These are phyloP conservation scores for Hypoxylon rickii DNA, from an alignment of 495 filamentous ascomycete genomes.

Conservation along the genomic window DNA sequence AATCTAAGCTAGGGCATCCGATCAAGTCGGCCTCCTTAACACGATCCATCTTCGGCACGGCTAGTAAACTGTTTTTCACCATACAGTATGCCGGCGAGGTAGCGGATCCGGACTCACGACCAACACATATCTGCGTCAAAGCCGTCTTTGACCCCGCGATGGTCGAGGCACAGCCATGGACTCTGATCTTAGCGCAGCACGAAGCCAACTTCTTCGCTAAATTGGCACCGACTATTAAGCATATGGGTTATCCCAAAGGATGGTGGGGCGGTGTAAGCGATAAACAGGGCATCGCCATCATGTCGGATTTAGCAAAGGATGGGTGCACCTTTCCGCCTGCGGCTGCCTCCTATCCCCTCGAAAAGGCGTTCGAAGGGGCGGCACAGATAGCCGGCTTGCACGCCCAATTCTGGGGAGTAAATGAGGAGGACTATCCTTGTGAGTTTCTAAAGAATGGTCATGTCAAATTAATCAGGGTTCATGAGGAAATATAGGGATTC, in stretches of 20 bases:
- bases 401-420: slow-evolving; percentile 43
- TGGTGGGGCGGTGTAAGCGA: slow-evolving; percentile 39
- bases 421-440: slow-evolving; percentile 36
- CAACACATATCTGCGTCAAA: slow-evolving; percentile 40
- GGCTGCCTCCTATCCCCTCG: slow-evolving; percentile 36
- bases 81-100: slow-evolving; percentile 35
- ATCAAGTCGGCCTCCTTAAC: slow-evolving; percentile 39
- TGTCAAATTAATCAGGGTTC: too few species aligned
- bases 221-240: slow-evolving; percentile 35
- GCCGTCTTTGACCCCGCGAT: slow-evolving; percentile 42
- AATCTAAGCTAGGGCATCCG: slow-evolving; percentile 36
- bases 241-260: slow-evolving; percentile 40
- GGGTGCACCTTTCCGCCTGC: slow-evolving; percentile 39
- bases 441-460: slow-evolving; percentile 13
- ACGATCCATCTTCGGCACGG: slow-evolving; percentile 36
- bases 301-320: slow-evolving; percentile 38
- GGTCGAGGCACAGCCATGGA: slow-evolving; percentile 39
- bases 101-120: slow-evolving; percentile 21
- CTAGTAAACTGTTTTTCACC: slow-evolving; percentile 39
- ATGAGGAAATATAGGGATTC: slow-evolving; percentile 24
- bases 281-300: slow-evolving; percentile 43
- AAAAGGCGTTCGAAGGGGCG: slow-evolving; percentile 36
- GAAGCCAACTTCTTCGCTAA: slow-evolving; percentile 43
- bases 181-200: slow-evolving; percentile 39
- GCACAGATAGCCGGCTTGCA: slow-evolving; percentile 42